Conservation (phyloP, 306 rosid species). For the Ormosia semicastrata region DNA sequence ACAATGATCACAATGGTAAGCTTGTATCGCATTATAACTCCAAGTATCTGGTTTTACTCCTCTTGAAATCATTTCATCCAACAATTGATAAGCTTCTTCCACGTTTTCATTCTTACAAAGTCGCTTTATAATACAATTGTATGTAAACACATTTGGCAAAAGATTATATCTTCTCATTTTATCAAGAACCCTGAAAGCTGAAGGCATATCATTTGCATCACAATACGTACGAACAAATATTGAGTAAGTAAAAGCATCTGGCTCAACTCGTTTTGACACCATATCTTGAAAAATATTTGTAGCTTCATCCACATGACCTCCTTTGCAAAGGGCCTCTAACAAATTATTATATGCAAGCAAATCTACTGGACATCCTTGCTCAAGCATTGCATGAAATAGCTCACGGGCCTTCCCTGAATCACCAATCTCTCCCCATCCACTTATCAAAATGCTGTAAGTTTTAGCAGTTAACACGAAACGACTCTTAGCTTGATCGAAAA, state of each 20-base stretch:
- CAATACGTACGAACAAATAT: constrained; percentile 71
- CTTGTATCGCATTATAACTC: constrained; percentile 83
- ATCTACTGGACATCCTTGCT: constrained; percentile 58
- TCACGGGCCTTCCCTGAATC: constrained; percentile 58
- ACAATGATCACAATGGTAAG: constrained; percentile 80
- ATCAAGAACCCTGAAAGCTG: constrained; percentile 68
- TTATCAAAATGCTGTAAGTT: constrained; percentile 69
- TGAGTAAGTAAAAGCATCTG: constrained; percentile 73
- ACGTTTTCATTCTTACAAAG: constrained; percentile 72
- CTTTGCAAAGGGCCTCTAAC: constrained; percentile 73
- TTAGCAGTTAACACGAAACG: constrained; percentile 50
- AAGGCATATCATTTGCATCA: constrained; percentile 62
- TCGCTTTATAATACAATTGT: constrained; percentile 72
- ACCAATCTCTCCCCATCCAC: constrained; percentile 77
- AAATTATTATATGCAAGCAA: constrained; percentile 69
- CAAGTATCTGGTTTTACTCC: constrained; percentile 71
- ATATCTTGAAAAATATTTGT: constrained; percentile 49
- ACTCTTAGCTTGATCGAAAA: constrained; percentile 63
- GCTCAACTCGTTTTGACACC: constrained; percentile 49
- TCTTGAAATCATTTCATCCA: constrained; percentile 77
- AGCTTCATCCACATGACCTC: constrained; percentile 66
- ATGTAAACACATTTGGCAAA: constrained; percentile 68
- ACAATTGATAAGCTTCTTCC: constrained; percentile 84
- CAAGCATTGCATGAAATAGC: constrained; percentile 74
- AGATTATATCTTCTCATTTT: constrained; percentile 61